Evolutionary conservation across 495 filamentous ascomycete species (phyloP).

Genomic region (Penicillium paradoxum): DNA sequence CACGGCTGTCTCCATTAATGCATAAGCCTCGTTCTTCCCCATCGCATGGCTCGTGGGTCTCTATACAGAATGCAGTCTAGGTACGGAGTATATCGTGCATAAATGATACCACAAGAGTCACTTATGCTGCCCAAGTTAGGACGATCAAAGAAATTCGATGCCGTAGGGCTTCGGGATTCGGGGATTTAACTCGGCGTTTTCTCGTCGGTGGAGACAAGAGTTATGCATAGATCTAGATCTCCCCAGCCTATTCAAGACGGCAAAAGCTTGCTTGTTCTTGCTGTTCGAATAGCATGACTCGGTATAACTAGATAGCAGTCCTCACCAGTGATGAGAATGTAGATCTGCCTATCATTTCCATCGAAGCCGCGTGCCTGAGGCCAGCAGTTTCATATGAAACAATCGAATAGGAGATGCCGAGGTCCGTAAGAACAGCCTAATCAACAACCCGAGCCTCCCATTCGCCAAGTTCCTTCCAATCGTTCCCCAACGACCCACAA

Average conservation of each 20-base stretch:
- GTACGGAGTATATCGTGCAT: too few relatives aligned
- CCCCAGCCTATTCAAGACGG: not conserved
- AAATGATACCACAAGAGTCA: too few relatives aligned
- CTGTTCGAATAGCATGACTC: too few relatives aligned
- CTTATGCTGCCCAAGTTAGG: too few relatives aligned
- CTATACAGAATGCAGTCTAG: too few relatives aligned
- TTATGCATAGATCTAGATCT: not conserved
- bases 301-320: not conserved
- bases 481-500: slow-evolving; percentile 11
- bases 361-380: slow-evolving; percentile 4
- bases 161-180: not conserved
- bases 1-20: too few relatives aligned
- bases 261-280: not conserved
- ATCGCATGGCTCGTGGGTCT: too few relatives aligned
- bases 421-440: not conserved
- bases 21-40: too few relatives aligned
- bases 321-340: not conserved
- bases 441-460: not conserved
- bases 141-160: too few relatives aligned
- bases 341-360: too few relatives aligned
- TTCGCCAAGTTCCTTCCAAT: not conserved
- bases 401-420: slow-evolving; percentile 1
- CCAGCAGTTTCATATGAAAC: not conserved
- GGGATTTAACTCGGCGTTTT: not conserved
- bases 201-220: not conserved